Conservation (phyloP, 768 basidiomycete genomes). For the Favolaschia claudopus region DNA sequence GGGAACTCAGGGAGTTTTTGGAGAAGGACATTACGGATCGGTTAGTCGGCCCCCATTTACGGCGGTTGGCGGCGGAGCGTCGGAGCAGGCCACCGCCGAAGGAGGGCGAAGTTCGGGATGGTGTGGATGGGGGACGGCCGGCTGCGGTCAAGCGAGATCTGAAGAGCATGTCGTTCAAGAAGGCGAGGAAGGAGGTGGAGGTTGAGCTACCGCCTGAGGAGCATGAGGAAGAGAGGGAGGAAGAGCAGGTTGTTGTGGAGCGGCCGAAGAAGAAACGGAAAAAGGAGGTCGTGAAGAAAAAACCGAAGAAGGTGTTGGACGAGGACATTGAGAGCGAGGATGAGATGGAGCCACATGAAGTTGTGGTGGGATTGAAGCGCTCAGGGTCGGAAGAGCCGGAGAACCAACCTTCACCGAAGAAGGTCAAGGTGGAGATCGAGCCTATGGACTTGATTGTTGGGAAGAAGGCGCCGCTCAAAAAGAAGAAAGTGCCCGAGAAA, state of each 20-base stretch:
- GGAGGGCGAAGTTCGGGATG: conserved; percentile 28
- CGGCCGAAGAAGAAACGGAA: conserved; percentile 68
- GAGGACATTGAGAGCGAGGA: conserved; percentile 69
- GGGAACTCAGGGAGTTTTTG: conserved; percentile 61
- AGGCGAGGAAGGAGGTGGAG: conserved; percentile 53
- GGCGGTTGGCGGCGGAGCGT: conserved; percentile 56
- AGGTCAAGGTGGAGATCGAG: conserved; percentile 28
- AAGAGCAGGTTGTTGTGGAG: conserved; percentile 45
- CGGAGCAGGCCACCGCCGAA: conserved; percentile 39
- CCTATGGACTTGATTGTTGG: conserved; percentile 14
- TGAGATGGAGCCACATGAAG: conserved; percentile 50
- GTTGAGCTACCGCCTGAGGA: conserved; percentile 39
- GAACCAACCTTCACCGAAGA: conserved; percentile 16
- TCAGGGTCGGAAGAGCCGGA: conserved; percentile 47
- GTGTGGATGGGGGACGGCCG: conserved; percentile 27
- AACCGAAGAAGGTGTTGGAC: conserved; percentile 42
- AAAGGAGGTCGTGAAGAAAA: conserved; percentile 51
- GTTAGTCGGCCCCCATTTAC: conserved; percentile 61
- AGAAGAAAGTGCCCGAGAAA: conserved; percentile 48
- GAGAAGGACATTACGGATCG: conserved; percentile 74
- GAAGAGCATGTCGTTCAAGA: conserved; percentile 57
- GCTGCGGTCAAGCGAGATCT: conserved; percentile 49
- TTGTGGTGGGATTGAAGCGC: conserved; percentile 51
- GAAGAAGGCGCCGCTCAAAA: conserved; percentile 47
- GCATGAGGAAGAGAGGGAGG: conserved; percentile 44